phyloP scores from a whole-genome alignment of 352 stramenopile genomes.

The Phytophthora pseudosyringae region DNA sequence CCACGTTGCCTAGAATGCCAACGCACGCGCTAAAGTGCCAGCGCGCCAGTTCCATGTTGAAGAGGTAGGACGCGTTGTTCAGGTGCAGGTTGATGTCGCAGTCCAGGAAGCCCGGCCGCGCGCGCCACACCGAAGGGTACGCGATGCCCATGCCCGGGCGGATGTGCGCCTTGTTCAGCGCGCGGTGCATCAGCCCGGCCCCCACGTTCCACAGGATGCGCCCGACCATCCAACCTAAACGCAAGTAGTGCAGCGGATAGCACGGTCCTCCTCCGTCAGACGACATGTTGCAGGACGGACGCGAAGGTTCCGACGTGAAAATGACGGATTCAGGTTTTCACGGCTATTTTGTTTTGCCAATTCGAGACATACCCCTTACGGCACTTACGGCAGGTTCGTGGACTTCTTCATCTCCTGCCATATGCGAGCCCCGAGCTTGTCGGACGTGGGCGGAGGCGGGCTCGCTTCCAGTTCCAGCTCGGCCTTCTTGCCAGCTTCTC shows the following conservation, averaged over 20 bases:
- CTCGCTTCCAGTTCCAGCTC: slow-evolving; percentile 17
- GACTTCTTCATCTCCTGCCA: slow-evolving; percentile 37
- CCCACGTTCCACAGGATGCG: slow-evolving; percentile 80
- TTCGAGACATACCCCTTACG: slow-evolving; percentile 4
- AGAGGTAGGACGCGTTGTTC: slow-evolving; percentile 87
- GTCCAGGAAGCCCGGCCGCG: slow-evolving; percentile 73
- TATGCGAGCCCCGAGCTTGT: slow-evolving; percentile 26
- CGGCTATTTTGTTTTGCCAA: neutral
- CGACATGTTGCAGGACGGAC: neutral
- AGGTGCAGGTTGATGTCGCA: slow-evolving; percentile 86
- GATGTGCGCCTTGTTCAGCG: slow-evolving; percentile 61
- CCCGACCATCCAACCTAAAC: slow-evolving; percentile 57
- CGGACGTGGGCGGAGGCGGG: slow-evolving; percentile 7
- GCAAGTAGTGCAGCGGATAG: slow-evolving; percentile 6
- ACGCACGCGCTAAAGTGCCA: slow-evolving; percentile 83
- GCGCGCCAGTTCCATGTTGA: slow-evolving; percentile 83
- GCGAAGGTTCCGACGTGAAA: slow-evolving; percentile 26
- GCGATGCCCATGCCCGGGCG: slow-evolving; percentile 63
- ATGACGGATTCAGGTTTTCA: slow-evolving; percentile 5
- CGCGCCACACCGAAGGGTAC: slow-evolving; percentile 78
- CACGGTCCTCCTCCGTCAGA: neutral
- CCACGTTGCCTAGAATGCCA: slow-evolving; percentile 57
- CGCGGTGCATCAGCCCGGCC: slow-evolving; percentile 65
- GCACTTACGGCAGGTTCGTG: slow-evolving; percentile 31
- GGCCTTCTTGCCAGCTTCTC: slow-evolving; percentile 18